Base-by-base conservation (phyloP, 257 asterid genomes). In the Apocynum venetum region DNA sequence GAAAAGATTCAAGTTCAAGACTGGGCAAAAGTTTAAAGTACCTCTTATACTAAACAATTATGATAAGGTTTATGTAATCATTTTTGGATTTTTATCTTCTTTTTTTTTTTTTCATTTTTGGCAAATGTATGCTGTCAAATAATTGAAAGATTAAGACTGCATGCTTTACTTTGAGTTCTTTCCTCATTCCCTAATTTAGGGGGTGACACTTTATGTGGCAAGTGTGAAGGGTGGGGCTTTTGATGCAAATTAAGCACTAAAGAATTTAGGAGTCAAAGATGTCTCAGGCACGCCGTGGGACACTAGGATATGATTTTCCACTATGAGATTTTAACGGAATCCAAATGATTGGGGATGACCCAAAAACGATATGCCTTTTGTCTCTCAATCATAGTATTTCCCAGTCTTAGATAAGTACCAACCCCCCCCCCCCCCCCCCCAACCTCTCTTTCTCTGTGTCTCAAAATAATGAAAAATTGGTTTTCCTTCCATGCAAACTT, bases 311-410 rank as follows among this genome's bases (percentile, higher is more conserved):
- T 80, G 82, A 84, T 59, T 53, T 78, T 78, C 89, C 91, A 85
- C 91, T 80, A 77, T 67, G 73, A 14, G 73, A 72, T 13, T 80
- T 77, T 84, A 75, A 67, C 79, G 3, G 48, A 63, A 75, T 52
- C 38, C 73, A 83, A 86, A 89, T 87, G 76, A 86, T 86, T 86
- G 90, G 80, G 47, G 51, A 75, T 83, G 77, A 49, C 84, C 88
- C 79, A 67, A 17, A 41, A 9, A 76, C 73, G 36, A 63, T 64
- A 9, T 41, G 55, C n/a, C 13, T 65, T 76, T 49, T 61, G 38
- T 48, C 75, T 6, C 13, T 65, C 12, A 2, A 13, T 52, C 76
- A 15, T n/a, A 36, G 19, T 73, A 20, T 44, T 55, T 13, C 4
- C 17, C 17, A 53, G n/a, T 53, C 59, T 53, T 53, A 14, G 59